Evolutionary conservation across 2,329 filamentous ascomycete species (phyloP).

Genomic region (Rosellinia necatrix): DNA sequence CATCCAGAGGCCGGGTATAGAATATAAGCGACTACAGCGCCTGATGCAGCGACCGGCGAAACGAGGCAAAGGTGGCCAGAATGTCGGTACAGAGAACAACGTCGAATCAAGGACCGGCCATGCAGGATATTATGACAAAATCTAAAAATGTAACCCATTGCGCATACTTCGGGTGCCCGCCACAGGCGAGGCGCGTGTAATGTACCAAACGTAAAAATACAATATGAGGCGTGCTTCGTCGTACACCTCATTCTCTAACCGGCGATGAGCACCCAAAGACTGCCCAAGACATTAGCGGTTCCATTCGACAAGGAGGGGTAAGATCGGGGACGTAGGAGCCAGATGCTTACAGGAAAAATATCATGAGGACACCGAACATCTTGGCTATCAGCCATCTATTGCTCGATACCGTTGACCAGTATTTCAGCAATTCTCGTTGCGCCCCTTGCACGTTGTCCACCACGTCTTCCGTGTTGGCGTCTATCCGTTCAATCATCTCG

Average conservation of each 20-base stretch:
- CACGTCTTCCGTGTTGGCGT: slow-evolving; percentile 96
- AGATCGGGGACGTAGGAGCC: too few relatives aligned
- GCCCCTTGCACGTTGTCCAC: slow-evolving; percentile 98
- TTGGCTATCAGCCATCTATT: slow-evolving; percentile 93
- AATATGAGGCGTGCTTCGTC: slow-evolving; percentile 15
- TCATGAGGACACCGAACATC: slow-evolving; percentile 91
- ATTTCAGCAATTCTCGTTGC: slow-evolving; percentile 92
- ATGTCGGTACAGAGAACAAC: background rate
- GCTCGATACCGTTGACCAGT: slow-evolving; percentile 91
- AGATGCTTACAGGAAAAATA: slow-evolving; percentile 77
- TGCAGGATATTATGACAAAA: slow-evolving; percentile 27
- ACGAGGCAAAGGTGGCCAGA: background rate
- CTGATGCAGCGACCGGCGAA: background rate
- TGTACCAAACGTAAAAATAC: slow-evolving; percentile 36
- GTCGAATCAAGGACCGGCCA: slow-evolving; percentile 25
- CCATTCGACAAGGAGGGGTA: background rate
- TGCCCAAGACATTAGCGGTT: slow-evolving; percentile 34
- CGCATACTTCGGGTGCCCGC: slow-evolving; percentile 11
- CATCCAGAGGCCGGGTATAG: background rate
- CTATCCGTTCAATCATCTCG: slow-evolving; percentile 93
- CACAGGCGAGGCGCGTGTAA: slow-evolving; percentile 26
- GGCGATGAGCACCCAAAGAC: slow-evolving; percentile 71
- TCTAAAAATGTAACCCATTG: slow-evolving; percentile 26
- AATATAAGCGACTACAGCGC: background rate
- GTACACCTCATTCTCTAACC: slow-evolving; percentile 43